Evolutionary conservation across 2,329 filamentous ascomycete species (phyloP).

Genomic region (Epichloe brachyelytri): DNA sequence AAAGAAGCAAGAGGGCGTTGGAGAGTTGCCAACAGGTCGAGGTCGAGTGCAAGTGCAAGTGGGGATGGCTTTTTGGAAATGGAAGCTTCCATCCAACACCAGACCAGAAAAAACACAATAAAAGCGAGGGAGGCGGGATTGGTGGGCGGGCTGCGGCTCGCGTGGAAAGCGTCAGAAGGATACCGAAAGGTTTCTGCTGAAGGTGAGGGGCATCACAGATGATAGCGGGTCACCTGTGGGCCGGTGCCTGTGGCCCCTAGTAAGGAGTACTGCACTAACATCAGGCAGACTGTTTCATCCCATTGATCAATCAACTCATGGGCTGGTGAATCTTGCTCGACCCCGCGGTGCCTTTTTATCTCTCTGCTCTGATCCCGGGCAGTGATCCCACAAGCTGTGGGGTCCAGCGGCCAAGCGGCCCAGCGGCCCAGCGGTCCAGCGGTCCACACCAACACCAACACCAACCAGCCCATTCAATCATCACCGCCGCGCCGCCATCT

Average conservation of each 20-base stretch:
- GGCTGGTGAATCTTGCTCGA: neutral
- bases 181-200: constrained; percentile 3
- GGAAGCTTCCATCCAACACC: neutral
- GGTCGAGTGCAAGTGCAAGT: too few relatives aligned
- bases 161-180: constrained; percentile 8
- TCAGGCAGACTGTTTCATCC: too few relatives aligned
- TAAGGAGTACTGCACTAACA: too few relatives aligned
- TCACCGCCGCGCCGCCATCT: neutral
- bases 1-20: neutral
- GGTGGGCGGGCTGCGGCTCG: constrained; percentile 3
- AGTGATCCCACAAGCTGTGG: neutral
- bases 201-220: neutral
- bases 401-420: neutral
- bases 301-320: too few relatives aligned
- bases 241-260: accelerated
- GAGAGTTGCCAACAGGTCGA: neutral
- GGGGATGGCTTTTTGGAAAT: neutral
- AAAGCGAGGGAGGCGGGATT: constrained; percentile 1
- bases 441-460: too few relatives aligned
- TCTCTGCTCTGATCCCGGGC: too few relatives aligned
- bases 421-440: too few relatives aligned
- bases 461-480: too few relatives aligned
- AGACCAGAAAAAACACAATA: neutral
- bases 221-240: too few relatives aligned
- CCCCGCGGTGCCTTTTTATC: neutral